A percentile compares a stretch with the other conserved stretches of the same genome.
Evolutionary conservation across 2,329 filamentous ascomycete genomes (phyloP).

Genomic region (Colletotrichum ledebouriae): DNA sequence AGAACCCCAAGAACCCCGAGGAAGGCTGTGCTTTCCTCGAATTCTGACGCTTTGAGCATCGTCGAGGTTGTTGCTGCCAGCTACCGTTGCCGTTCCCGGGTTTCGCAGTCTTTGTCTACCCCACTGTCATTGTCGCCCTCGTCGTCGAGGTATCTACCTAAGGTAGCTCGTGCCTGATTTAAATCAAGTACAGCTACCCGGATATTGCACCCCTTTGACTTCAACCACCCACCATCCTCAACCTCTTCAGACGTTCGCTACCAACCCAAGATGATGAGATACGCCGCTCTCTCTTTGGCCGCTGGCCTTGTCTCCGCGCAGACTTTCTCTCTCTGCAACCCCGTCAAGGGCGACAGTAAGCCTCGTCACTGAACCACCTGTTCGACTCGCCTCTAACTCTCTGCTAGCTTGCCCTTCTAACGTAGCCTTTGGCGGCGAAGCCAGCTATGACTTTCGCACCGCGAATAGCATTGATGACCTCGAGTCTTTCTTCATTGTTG

Average conservation of each 20-base stretch:
- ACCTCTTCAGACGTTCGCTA: not conserved
- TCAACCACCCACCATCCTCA: not conserved
- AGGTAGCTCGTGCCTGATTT: too few species aligned
- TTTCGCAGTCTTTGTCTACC: too few species aligned
- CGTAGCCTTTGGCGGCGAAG: conserved; percentile 40
- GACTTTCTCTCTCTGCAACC: conserved; percentile 42
- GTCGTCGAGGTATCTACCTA: too few species aligned
- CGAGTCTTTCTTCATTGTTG: conserved; percentile 68
- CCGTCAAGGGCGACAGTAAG: conserved; percentile 42
- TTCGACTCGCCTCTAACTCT: conserved; percentile 10
- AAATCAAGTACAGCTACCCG: too few species aligned
- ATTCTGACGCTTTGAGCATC: too few species aligned
- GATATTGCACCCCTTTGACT: not conserved
- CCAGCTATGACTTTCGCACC: conserved; percentile 37
- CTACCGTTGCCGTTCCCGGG: too few species aligned
- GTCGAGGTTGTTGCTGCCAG: too few species aligned
- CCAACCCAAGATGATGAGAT: conserved; percentile 22
- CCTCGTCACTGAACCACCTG: not conserved
- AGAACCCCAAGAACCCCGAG: too few species aligned
- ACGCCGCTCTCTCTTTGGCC: conserved; percentile 36
- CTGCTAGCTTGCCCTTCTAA: conserved; percentile 40
- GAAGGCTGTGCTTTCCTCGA: not conserved
- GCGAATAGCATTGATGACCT: conserved; percentile 52
- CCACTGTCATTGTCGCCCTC: not conserved
- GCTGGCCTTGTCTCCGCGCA: conserved; percentile 38